Conservation (phyloP, 2,329 filamentous ascomycete genomes). For the Hypomyces perniciosus region DNA sequence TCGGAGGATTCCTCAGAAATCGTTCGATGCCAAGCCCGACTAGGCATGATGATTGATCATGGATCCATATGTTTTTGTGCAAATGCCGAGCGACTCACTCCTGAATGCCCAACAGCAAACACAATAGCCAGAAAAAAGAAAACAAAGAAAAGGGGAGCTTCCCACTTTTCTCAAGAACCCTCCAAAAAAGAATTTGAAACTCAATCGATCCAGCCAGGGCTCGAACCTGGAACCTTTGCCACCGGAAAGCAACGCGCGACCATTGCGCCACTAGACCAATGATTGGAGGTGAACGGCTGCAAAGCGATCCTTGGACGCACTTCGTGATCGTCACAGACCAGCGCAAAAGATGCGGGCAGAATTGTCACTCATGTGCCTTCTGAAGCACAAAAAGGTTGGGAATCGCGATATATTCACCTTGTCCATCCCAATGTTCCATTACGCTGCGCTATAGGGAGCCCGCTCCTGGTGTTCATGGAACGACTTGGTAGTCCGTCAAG, state of each 20-base stretch:
- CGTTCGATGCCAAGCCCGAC: no score
- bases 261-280: slow-evolving; percentile 12
- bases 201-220: slow-evolving; percentile 27
- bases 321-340: neutral
- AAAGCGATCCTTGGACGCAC: neutral
- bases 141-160: neutral
- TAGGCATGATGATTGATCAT: no score
- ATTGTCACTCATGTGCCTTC: slow-evolving; percentile 11
- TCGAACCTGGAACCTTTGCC: slow-evolving; percentile 32
- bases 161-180: neutral
- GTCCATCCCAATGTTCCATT: slow-evolving; percentile 11
- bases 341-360: slow-evolving; percentile 10
- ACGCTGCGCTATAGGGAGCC: slow-evolving; percentile 9
- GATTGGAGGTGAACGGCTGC: neutral
- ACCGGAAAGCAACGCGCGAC: slow-evolving; percentile 28
- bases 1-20: no score
- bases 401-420: slow-evolving; percentile 6
- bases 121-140: no score
- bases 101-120: no score
- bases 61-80: no score
- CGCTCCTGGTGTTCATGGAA: slow-evolving; percentile 6
- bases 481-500: slow-evolving; percentile 9
- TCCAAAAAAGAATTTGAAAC: neutral
- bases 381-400: slow-evolving; percentile 6
- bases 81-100: no score